Conservation (phyloP, 2,329 filamentous ascomycete species). For the Coccinonectria pachysandricola region DNA sequence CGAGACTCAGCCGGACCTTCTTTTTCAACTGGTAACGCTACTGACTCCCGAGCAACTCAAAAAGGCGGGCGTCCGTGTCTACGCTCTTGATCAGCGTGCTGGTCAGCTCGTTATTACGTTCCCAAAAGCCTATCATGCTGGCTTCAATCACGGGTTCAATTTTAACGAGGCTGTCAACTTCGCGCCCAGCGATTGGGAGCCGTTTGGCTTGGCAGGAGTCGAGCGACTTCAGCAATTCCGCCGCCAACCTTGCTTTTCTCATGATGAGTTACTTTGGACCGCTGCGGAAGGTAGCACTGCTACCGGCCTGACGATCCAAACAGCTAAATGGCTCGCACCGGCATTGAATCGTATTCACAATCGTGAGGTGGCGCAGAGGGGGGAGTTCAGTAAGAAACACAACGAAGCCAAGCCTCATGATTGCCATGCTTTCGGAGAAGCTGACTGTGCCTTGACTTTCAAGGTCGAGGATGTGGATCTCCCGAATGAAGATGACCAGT, state of each 20-base stretch:
- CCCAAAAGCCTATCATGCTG: constrained; percentile 92
- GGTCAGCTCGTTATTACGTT: constrained; percentile 96
- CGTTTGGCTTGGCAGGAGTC: constrained; percentile 77
- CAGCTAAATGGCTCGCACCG: constrained; percentile 88
- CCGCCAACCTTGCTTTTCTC: constrained; percentile 90
- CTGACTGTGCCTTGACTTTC: constrained; percentile 49
- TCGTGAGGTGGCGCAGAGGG: constrained; percentile 60
- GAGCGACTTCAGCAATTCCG: constrained; percentile 79
- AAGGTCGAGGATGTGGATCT: constrained; percentile 63
- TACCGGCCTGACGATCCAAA: constrained; percentile 61
- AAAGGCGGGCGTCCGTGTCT: constrained; percentile 87
- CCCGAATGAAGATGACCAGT: constrained; percentile 86
- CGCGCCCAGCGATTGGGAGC: constrained; percentile 90
- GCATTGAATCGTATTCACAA: constrained; percentile 70
- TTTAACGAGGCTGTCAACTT: constrained; percentile 99
- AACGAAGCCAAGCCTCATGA: constrained; percentile 41
- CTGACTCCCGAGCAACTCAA: constrained; percentile 86
- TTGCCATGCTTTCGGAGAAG: constrained; percentile 35
- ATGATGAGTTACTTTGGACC: constrained; percentile 88
- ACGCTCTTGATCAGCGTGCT: constrained; percentile 88
- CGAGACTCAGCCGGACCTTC: constrained; percentile 87
- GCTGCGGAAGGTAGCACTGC: constrained; percentile 70
- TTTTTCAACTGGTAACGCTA: constrained; percentile 95
- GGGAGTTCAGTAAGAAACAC: constrained; percentile 58
- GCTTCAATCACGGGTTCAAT: constrained; percentile 98